Conservation (phyloP, 805 yeast genomes). For the Hanseniaspora osmophila region DNA sequence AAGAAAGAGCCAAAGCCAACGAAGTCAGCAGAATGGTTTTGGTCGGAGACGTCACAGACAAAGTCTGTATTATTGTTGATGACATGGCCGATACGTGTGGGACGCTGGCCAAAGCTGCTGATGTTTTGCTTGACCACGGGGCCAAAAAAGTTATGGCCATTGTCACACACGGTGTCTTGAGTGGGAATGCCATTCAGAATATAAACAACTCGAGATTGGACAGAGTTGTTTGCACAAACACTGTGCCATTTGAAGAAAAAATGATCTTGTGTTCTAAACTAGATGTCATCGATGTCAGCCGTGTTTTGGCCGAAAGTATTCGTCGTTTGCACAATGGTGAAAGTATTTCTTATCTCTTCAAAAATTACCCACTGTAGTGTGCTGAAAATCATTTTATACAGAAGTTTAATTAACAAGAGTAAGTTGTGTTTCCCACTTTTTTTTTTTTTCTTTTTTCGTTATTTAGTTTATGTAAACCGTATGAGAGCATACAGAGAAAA, state of each 20-base stretch:
- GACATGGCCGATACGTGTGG: constrained; percentile 99
- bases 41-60: constrained; percentile 83
- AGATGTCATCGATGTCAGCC: constrained; percentile 71
- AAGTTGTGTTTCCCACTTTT: background rate
- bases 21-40: constrained; percentile 91
- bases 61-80: constrained; percentile 76
- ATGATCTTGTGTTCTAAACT: constrained; percentile 48
- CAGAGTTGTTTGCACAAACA: constrained; percentile 78
- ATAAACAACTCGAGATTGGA: constrained; percentile 54
- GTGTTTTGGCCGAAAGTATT: constrained; percentile 83
- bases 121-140: constrained; percentile 62
- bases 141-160: constrained; percentile 83
- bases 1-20: constrained; percentile 88
- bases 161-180: constrained; percentile 89
- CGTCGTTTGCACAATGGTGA: constrained; percentile 94
- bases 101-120: constrained; percentile 88
- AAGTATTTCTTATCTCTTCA: constrained; percentile 76
- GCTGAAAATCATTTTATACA: too few species aligned
- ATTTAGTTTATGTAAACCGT: too few species aligned
- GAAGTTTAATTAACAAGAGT: too few species aligned
- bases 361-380: constrained; percentile 37
- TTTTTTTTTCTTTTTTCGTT: background rate
- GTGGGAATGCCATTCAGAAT: constrained; percentile 68
- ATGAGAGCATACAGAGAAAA: too few species aligned
- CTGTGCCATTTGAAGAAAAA: constrained; percentile 70